These are phyloP conservation scores for Suillus cothurnatus DNA, from an alignment of 768 basidiomycete species.

Conservation along the genomic window DNA sequence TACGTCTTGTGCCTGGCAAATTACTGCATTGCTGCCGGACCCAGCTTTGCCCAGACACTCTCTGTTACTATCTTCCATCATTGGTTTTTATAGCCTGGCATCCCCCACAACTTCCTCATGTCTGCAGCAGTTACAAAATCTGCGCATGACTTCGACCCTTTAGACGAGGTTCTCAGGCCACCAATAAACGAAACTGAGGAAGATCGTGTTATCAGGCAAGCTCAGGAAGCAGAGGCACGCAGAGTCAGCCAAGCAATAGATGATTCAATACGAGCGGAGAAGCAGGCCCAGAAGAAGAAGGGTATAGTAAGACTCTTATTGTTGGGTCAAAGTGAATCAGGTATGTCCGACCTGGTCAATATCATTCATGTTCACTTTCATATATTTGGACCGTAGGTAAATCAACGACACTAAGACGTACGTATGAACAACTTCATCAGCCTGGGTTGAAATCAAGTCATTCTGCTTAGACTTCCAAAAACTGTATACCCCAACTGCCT, in stretches of 20 bases:
- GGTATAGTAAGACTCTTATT: conserved; percentile 72
- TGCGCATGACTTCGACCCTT: conserved; percentile 50
- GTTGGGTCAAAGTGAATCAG: conserved; percentile 83
- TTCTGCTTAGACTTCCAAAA: conserved; percentile 69
- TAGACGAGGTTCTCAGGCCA: conserved; percentile 64
- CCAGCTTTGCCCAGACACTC: conserved; percentile 5
- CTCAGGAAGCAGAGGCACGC: conserved; percentile 65
- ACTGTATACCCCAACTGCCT: conserved; percentile 73
- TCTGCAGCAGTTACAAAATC: conserved; percentile 19
- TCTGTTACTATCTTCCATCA: conserved; percentile 8
- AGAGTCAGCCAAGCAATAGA: conserved; percentile 72
- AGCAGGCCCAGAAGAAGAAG: conserved; percentile 59
- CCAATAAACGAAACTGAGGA: conserved; percentile 68
- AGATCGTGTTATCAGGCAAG: conserved; percentile 54
- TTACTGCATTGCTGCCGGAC: conserved; percentile 13
- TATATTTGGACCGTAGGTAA: conserved; percentile 49
- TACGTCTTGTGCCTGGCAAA: conserved; percentile 15
- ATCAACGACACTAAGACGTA: conserved; percentile 80
- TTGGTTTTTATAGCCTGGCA: not conserved
- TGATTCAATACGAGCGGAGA: conserved; percentile 68
- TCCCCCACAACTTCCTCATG: conserved; percentile 22
- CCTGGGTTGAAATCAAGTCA: not conserved
- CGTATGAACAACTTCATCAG: conserved; percentile 34
- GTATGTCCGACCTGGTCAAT: conserved; percentile 39
- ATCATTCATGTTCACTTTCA: conserved; percentile 4